Conservation (phyloP, 129 eudicot species). For the Solidago caesia region DNA sequence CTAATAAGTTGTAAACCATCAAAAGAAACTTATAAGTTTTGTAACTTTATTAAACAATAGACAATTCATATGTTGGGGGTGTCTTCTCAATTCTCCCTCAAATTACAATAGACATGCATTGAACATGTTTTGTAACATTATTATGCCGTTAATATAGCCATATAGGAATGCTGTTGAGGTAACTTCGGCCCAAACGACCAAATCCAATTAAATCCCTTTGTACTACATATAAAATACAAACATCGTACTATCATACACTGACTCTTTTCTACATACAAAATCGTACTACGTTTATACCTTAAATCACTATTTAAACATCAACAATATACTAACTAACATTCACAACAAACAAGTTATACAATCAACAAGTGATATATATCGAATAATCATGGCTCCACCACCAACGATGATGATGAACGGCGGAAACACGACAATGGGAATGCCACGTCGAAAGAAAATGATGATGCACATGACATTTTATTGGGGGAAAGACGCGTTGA, state of each 20-base stretch:
- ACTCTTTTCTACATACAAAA: not conserved
- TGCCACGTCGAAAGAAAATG: conserved; percentile 33
- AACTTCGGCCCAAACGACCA: conserved; percentile 25
- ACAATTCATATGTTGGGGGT: too few species aligned
- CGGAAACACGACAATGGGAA: conserved; percentile 15
- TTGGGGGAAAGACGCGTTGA: conserved; percentile 63
- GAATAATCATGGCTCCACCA: conserved; percentile 22
- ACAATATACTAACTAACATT: not conserved
- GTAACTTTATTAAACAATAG: too few species aligned
- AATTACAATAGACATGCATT: not conserved
- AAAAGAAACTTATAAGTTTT: too few species aligned
- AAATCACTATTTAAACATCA: conserved; percentile 4
- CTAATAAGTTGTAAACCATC: too few species aligned
- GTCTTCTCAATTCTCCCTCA: too few species aligned
- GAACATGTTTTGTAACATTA: conserved; percentile 13
- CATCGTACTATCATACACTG: conserved; percentile 34
- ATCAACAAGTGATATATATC: not conserved
- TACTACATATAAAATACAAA: conserved; percentile 20
- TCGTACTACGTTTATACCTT: conserved; percentile 12
- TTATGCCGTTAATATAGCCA: conserved; percentile 4
- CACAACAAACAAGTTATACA: not conserved
- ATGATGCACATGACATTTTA: conserved; percentile 55
- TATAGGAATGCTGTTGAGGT: conserved; percentile 18
- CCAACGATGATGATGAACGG: conserved; percentile 28
- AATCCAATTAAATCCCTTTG: conserved; percentile 7